These are phyloP conservation scores for Silybum marianum DNA, from an alignment of 129 eudicot genomes.

Conservation along the genomic window DNA sequence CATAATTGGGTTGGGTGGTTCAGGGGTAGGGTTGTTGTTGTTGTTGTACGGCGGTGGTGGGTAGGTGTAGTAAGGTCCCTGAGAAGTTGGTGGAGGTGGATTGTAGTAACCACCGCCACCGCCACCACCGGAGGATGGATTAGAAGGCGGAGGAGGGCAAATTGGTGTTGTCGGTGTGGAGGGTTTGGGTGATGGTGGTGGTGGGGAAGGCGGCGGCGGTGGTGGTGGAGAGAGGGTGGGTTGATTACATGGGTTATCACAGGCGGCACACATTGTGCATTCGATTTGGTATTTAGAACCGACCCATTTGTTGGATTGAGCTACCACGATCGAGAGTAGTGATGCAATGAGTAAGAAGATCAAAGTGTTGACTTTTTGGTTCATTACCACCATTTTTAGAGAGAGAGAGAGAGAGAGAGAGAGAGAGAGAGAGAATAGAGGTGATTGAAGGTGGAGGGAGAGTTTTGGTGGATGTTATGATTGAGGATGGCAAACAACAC, in stretches of 20 bases:
- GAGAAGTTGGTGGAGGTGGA: conserved; percentile 51
- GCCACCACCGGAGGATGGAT: conserved; percentile 43
- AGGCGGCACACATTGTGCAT: conserved; percentile 90
- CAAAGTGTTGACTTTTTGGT: conserved; percentile 27
- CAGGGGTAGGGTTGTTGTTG: conserved; percentile 52
- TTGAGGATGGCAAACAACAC: conserved; percentile 3
- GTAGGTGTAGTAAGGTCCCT: conserved; percentile 37
- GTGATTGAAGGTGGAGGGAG: neutral
- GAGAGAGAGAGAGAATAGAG: neutral
- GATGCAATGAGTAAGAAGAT: conserved; percentile 29
- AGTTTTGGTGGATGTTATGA: conserved; percentile 16
- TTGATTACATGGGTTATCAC: conserved; percentile 81
- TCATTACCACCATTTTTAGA: conserved; percentile 25
- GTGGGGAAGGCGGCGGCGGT: conserved; percentile 37
- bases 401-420: neutral
- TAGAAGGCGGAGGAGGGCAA: conserved; percentile 63
- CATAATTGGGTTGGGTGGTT: conserved; percentile 93
- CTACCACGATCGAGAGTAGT: conserved; percentile 3
- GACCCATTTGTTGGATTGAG: conserved; percentile 46
- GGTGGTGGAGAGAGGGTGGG: conserved; percentile 55
- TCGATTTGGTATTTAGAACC: conserved; percentile 80
- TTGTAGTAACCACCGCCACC: conserved; percentile 21
- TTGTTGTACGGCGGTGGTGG: conserved; percentile 45
- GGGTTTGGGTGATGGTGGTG: conserved; percentile 39
- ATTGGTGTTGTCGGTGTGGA: conserved; percentile 27